Conservation (phyloP, 2,329 filamentous ascomycete genomes). For the Ophiostoma ulmi region DNA sequence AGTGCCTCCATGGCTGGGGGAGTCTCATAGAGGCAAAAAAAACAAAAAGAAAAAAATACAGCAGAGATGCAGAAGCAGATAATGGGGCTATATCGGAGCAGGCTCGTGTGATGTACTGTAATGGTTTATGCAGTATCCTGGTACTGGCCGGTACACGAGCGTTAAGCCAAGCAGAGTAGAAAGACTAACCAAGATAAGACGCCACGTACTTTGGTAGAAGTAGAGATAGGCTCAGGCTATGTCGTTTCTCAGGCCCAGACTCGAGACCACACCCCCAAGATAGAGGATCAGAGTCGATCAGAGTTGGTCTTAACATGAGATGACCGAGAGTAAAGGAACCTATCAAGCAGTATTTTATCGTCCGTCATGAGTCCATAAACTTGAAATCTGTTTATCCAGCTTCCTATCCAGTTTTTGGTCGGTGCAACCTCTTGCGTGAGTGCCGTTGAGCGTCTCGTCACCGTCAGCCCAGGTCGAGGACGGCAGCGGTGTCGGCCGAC, state of each 20-base stretch:
- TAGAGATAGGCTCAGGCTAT: not conserved
- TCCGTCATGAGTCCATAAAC: not conserved
- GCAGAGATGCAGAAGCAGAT: not conserved
- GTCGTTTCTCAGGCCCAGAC: not conserved
- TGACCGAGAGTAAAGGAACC: not conserved
- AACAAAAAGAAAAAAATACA: not conserved
- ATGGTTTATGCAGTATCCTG: not conserved
- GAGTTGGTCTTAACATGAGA: not conserved
- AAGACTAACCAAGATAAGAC: not conserved
- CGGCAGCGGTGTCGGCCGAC: not conserved
- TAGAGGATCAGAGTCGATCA: not conserved
- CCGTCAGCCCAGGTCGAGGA: not conserved
- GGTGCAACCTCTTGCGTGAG: not conserved
- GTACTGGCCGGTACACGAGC: not conserved
- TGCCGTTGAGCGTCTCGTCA: not conserved
- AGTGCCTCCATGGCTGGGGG: not conserved
- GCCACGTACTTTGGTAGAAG: not conserved
- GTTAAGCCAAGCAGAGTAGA: not conserved
- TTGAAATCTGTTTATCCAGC: not conserved
- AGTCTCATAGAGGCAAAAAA: not conserved
- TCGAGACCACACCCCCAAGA: not conserved
- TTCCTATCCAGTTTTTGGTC: not conserved
- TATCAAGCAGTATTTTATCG: not conserved
- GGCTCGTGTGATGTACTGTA: constrained; percentile 7
- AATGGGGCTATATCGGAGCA: constrained; percentile 6